A percentile compares a stretch with the other conserved stretches of the same genome.
phyloP scores from a whole-genome alignment of 1,284 basidiomycete species.

The Trichosporon sp. region DNA sequence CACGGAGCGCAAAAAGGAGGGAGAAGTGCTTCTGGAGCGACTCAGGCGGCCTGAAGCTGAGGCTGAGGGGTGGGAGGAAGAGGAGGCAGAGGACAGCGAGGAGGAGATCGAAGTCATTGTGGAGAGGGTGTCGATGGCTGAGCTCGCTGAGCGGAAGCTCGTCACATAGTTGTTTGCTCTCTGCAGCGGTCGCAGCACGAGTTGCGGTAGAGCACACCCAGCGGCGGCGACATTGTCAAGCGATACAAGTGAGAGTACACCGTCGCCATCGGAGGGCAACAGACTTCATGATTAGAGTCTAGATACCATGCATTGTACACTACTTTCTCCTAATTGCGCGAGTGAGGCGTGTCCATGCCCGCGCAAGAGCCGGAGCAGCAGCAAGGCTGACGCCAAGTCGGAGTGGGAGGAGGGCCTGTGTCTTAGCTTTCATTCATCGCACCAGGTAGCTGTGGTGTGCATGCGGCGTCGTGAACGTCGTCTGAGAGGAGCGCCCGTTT shows the following conservation, averaged over 20 bases:
- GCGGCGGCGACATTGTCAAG: too few species aligned
- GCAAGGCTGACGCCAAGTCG: constrained; percentile 70
- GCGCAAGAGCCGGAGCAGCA: constrained; percentile 67
- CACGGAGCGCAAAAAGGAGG: not conserved
- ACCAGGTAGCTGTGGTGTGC: too few species aligned
- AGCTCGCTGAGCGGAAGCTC: not conserved
- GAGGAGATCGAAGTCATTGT: not conserved
- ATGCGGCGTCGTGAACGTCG: too few species aligned
- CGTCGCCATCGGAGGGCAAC: too few species aligned
- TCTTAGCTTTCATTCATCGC: constrained; percentile 11
- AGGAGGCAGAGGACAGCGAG: not conserved
- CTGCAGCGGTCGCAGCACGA: not conserved
- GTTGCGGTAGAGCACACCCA: too few species aligned
- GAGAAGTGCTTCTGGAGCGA: not conserved
- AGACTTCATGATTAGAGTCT: not conserved
- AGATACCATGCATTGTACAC: not conserved
- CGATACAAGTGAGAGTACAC: too few species aligned
- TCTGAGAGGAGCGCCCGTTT: too few species aligned
- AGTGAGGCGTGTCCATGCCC: constrained; percentile 37
- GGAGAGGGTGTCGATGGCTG: not conserved
- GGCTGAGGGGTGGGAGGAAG: not conserved
- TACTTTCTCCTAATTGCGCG: constrained; percentile 56
- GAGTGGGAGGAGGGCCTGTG: constrained; percentile 68
- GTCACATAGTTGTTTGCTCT: not conserved
- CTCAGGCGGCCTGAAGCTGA: constrained; percentile 5